Base-by-base conservation (phyloP, 306 rosid species). In the Corylus heterophylla region DNA sequence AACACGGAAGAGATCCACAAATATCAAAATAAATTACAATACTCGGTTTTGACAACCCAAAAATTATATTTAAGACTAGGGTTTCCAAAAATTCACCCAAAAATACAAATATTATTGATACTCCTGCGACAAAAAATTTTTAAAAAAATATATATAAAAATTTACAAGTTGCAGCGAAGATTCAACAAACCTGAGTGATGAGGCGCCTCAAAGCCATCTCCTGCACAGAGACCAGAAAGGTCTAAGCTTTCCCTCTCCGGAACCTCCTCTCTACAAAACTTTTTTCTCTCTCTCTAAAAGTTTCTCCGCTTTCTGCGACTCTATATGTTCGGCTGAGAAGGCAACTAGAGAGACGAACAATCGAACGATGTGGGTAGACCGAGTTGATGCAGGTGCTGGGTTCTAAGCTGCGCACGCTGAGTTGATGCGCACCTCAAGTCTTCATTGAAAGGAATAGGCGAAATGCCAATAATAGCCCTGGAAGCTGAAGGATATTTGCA, bases 121-220 rank as follows among this genome's bases (percentile, higher is more conserved):
- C 2, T 37, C 39, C 56, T 39, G 4, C 35, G 54, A 50, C 66
- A 20, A 75, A 8, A 18, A 2, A 6, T 58, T 31, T 37, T 52
- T 54, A 79, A 82, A 64, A 27, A 29, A 0, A 9, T 22, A 22
- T 22, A 22, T 22, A 22, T 0, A 0, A 54, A 51, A 20, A 61
- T 39, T 48, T 18, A 8, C 31, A 37, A 37, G 51, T 52, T 42
- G 39, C 45, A 17, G 50, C 70, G 45, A 54, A 78, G 54, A 79
- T 62, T 75, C 0, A 76, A 84, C 79, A 35, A 10, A 93, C 97
- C 97, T 89, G 88, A 42, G 87, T 80, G 61, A 93, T 79, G 85
- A 93, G 88, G 58, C 81, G 88, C 86, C 89, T 84, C 88, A 80
- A 78, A 81, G 97, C 92, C 98, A 91, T 89, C 82, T 45, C 74